Base-by-base conservation (phyloP, 2,329 filamentous ascomycete species). In the Epichloe glyceriae region DNA sequence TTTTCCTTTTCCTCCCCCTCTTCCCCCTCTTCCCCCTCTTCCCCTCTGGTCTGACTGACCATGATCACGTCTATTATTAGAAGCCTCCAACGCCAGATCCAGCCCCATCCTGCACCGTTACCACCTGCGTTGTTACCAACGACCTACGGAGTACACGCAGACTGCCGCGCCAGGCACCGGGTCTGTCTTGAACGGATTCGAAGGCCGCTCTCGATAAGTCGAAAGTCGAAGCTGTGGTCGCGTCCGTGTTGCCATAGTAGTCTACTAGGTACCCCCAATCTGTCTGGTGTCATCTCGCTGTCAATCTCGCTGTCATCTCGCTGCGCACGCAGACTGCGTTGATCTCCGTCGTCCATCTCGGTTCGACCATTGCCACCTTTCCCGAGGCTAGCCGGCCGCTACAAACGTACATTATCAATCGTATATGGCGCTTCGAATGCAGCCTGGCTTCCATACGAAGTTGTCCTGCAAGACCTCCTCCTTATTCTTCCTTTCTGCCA, bases 41-140 rank as follows among this genome's bases (percentile, higher is more conserved):
- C 57, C 22, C 5, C 1, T 26, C 22, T 52, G 53, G 50, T 56
- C 62, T 67, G 65, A 70, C 68, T 26, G 22, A 26, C 22, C 70
- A 71, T 66, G 65, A 70, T 54, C 50, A 47, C 50, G 50, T 70
- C 72, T 74, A 74, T 73, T 71, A 72, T 73, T 74, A 73, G 72
- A 68, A 74, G 61, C 70, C 69, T 65, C 67, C 66, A 69, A 60
- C 68, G 65, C 68, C 69, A 71, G 69, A 70, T 73, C 69, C 70
- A 73, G 70, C 72, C 71, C 70, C 71, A 71, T 62, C 56, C 56
- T 58, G 55, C 62, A 52, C 49, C 47, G 33, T 49, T 33, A 48
- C 41, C 42, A 2, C 22, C 22, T 52, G 39, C 46, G 2, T 46
- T 37, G 44, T 41, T 35, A 39, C 49, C 22, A 20, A 26, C 22